Evolutionary conservation across 1,284 basidiomycete species (phyloP).

Genomic region (Sanghuangporus sanghuang): DNA sequence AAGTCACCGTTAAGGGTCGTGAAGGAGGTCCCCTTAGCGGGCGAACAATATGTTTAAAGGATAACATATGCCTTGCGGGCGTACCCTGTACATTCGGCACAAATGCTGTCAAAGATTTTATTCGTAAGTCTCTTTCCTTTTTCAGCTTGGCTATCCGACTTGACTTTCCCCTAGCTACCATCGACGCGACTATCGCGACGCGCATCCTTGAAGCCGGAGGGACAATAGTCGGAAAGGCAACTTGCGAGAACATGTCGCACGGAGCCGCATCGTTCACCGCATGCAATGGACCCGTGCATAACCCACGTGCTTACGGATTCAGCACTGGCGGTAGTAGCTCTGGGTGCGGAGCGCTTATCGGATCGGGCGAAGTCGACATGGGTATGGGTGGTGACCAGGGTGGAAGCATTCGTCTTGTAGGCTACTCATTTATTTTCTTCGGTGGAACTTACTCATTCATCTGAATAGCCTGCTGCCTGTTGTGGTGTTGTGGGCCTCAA

Average conservation of each 20-base stretch:
- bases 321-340: constrained; percentile 41
- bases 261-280: constrained; percentile 35
- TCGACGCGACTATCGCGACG: constrained; percentile 26
- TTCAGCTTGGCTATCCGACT: constrained; percentile 30
- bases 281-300: constrained; percentile 36
- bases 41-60: constrained; percentile 29
- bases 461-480: constrained; percentile 32
- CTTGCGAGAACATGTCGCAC: constrained; percentile 37
- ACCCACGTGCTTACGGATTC: constrained; percentile 39
- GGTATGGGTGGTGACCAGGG: constrained; percentile 47
- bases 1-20: constrained; percentile 26
- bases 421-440: neutral
- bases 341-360: constrained; percentile 41
- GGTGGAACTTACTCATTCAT: neutral
- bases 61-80: constrained; percentile 35
- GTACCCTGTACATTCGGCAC: constrained; percentile 36
- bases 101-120: constrained; percentile 28
- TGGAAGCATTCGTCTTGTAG: constrained; percentile 37
- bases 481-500: constrained; percentile 46
- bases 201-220: constrained; percentile 41
- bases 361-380: constrained; percentile 36
- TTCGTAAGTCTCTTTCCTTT: constrained; percentile 30
- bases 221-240: constrained; percentile 35
- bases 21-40: constrained; percentile 25
- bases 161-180: neutral